Base-by-base conservation (phyloP, 345 rosid genomes). In the Brassica carinata region DNA sequence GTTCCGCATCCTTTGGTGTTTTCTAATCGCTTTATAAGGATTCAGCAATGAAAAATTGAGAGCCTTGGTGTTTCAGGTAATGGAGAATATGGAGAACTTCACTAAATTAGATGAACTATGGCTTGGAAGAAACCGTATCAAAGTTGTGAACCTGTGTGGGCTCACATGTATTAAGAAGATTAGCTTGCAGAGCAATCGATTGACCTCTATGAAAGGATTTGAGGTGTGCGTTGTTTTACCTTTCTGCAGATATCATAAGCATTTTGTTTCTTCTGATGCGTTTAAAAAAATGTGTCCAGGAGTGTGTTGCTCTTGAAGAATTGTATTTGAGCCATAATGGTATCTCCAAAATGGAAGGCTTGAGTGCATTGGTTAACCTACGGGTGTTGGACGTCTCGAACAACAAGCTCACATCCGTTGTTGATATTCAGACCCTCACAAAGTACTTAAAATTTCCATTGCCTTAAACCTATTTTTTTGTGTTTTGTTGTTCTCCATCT, bases 241-340 rank as follows among this genome's bases (percentile, higher is more conserved):
- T 63, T 63, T 55, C 57, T 69, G 19, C 2, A 43, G 5, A 72
- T 30, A 30, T 31, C 30, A 1, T 18, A 40, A 64, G 14, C 68
- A 45, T 82, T 67, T 36, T 71, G 15, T 1, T 59, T 82, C 7
- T 45, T 77, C 69, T 72, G 43, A 72, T 67, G 64, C 27, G 62
- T 77, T 40, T 38, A 11, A 4, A 5, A 66, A 67, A 45, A 38
- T 65, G 36, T 75, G 27, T 70, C 2, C 79, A 94, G 99, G 97
- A 88, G 19, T 96, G 99, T 79, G 51, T 85, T 85, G 94, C 97
- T 73, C 85, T 96, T 9, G 97, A 93, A 83, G 99, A 96, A 78
- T 83, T 96, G 29, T 96, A 96, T 86, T 85, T 96, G 86, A 96
- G 98, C 86, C 98, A 96, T 82, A 96, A 96, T 72, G 98, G 99